These are phyloP conservation scores for Arachnomyces sp. DNA, from an alignment of 2,329 filamentous ascomycete genomes.

Conservation along the genomic window DNA sequence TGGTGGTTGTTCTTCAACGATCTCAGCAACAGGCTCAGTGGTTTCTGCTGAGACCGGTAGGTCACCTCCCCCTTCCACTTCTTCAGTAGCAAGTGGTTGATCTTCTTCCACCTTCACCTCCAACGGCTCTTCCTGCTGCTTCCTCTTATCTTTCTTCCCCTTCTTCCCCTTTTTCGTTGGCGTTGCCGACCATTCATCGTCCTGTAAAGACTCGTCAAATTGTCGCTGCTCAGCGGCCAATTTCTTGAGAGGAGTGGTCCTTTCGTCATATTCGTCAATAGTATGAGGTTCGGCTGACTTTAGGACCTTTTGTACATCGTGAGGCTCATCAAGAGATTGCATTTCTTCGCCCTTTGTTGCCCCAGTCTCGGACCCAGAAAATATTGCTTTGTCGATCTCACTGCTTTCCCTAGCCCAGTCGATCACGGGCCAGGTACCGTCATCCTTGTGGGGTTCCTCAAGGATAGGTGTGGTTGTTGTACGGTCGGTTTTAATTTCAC, in stretches of 20 bases:
- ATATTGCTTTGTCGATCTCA: slow-evolving; percentile 16
- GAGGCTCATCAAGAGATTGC: too few species aligned
- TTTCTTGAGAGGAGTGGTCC: neutral
- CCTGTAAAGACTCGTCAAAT: neutral
- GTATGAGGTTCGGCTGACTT: neutral
- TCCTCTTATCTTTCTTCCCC: slow-evolving; percentile 8
- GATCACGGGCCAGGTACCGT: slow-evolving; percentile 31
- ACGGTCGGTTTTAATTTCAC: too few species aligned
- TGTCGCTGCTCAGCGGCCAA: too few species aligned
- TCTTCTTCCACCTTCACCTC: too few species aligned
- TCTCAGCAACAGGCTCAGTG: too few species aligned
- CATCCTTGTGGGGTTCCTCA: slow-evolving; percentile 12
- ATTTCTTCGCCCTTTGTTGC: too few species aligned
- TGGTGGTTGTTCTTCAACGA: too few species aligned
- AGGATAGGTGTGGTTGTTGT: neutral
- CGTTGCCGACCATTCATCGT: neutral
- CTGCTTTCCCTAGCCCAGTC: slow-evolving; percentile 26
- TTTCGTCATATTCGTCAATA: neutral
- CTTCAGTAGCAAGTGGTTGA: too few species aligned
- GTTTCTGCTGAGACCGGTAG: too few species aligned
- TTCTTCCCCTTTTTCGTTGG: slow-evolving; percentile 6
- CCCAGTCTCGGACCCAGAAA: too few species aligned
- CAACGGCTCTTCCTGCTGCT: neutral
- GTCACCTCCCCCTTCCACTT: too few species aligned
- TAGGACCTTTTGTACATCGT: too few species aligned